Evolutionary conservation across 1,284 basidiomycete species (phyloP).

Genomic region (Xerocomus amazonicus): DNA sequence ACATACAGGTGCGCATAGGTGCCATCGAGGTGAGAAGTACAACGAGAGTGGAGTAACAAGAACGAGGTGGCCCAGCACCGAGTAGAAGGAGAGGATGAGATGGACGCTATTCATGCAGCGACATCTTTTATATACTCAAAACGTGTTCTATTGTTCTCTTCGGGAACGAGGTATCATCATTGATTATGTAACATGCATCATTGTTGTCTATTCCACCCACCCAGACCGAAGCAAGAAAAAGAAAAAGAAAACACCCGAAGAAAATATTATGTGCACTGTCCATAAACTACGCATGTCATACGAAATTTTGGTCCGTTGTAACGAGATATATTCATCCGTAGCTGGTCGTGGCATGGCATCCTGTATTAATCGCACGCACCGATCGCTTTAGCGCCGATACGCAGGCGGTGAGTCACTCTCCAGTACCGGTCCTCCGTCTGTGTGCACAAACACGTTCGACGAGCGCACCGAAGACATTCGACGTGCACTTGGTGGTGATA

Average conservation of each 20-base stretch:
- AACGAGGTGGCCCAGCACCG: conserved; percentile 33
- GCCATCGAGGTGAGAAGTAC: conserved; percentile 28
- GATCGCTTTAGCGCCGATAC: conserved; percentile 20
- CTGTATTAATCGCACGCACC: not conserved
- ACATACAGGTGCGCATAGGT: conserved; percentile 40
- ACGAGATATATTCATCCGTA: conserved; percentile 10
- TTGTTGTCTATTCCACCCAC: conserved; percentile 21
- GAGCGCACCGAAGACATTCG: conserved; percentile 2
- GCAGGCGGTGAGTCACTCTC: conserved; percentile 18
- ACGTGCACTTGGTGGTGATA: not conserved
- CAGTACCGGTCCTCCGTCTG: conserved; percentile 22
- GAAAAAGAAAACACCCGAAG: not conserved
- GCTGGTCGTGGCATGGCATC: conserved; percentile 12
- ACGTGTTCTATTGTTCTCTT: conserved; percentile 31
- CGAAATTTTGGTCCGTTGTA: conserved; percentile 15
- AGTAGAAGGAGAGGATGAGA: conserved; percentile 12
- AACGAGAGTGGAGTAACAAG: conserved; percentile 11
- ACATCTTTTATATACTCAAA: conserved; percentile 24
- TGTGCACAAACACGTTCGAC: conserved; percentile 25
- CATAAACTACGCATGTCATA: conserved; percentile 12
- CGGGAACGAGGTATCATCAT: not conserved
- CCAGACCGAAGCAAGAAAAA: conserved; percentile 7
- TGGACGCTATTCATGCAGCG: not conserved
- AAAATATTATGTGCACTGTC: conserved; percentile 12
- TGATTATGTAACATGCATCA: conserved; percentile 19